A percentile compares a stretch with the other conserved stretches of the same genome.
phyloP scores from a whole-genome alignment of 352 stramenopile species.

The Pythium oligandrum region DNA sequence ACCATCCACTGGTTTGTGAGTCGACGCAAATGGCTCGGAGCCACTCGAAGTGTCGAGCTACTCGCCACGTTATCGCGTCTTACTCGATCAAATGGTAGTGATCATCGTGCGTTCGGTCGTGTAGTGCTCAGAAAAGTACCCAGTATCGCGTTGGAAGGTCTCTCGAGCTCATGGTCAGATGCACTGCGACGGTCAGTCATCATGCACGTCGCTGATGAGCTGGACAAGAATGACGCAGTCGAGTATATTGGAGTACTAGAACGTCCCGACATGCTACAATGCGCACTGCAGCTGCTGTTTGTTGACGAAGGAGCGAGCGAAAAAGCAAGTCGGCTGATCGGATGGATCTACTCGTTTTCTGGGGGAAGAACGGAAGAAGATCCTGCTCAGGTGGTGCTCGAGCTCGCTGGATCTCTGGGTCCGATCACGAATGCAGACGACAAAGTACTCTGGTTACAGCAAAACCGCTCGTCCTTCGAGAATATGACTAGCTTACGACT shows the following conservation, averaged over 20 bases:
- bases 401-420: conserved; percentile 21
- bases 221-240: conserved; percentile 16
- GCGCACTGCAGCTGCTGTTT: conserved; percentile 18
- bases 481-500: conserved; percentile 27
- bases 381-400: conserved; percentile 16
- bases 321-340: conserved; percentile 24
- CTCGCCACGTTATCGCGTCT: not conserved
- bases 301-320: not conserved
- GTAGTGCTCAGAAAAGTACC: conserved; percentile 1
- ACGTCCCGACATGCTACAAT: conserved; percentile 11
- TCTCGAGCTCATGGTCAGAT: not conserved
- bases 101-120: not conserved
- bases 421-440: conserved; percentile 6
- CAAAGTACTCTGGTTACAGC: conserved; percentile 37
- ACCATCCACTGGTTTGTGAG: conserved; percentile 5
- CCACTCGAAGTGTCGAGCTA: conserved; percentile 3
- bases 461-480: conserved; percentile 31
- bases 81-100: not conserved
- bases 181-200: not conserved
- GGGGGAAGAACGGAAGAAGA: conserved; percentile 7
- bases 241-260: conserved; percentile 20
- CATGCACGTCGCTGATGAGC: conserved; percentile 10
- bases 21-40: conserved; percentile 5
- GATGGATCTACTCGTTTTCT: conserved; percentile 43
- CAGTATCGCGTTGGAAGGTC: not conserved